phyloP scores from a whole-genome alignment of 768 basidiomycete genomes.

The Leucosporidium creatinivorum region DNA sequence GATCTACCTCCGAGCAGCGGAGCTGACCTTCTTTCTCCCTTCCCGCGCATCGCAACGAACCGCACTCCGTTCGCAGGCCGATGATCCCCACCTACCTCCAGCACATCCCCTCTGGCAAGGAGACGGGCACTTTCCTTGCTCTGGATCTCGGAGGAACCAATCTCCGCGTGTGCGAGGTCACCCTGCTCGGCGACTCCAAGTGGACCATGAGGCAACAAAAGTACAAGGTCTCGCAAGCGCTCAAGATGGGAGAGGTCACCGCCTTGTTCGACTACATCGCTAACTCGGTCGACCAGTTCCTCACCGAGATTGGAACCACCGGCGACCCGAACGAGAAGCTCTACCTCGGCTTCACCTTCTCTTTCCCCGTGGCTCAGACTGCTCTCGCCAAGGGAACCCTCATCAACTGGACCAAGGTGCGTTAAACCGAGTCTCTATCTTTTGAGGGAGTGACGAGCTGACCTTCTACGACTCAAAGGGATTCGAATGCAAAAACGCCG shows the following conservation, averaged over 20 bases:
- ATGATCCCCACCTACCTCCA: slow-evolving; percentile 85
- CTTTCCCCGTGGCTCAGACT: slow-evolving; percentile 81
- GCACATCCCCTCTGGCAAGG: slow-evolving; percentile 87
- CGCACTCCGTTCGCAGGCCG: slow-evolving; percentile 21
- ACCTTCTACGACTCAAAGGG: slow-evolving; percentile 56
- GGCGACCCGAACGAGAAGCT: slow-evolving; percentile 41
- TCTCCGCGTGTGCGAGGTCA: slow-evolving; percentile 70
- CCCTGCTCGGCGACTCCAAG: slow-evolving; percentile 77
- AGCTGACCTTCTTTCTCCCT: background rate
- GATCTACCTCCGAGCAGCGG: background rate
- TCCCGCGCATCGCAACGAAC: background rate
- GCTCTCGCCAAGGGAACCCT: slow-evolving; percentile 84
- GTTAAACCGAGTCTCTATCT: background rate
- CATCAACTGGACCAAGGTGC: slow-evolving; percentile 52
- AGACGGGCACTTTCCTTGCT: slow-evolving; percentile 91
- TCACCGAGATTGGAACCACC: slow-evolving; percentile 56
- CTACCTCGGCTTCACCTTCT: slow-evolving; percentile 82
- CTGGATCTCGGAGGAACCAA: slow-evolving; percentile 97
- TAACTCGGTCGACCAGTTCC: slow-evolving; percentile 88
- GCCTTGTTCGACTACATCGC: slow-evolving; percentile 95
- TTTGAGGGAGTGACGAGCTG: background rate
- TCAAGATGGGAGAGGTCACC: slow-evolving; percentile 86
- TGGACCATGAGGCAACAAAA: slow-evolving; percentile 90
- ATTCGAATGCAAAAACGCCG: slow-evolving; percentile 80
- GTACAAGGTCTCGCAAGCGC: slow-evolving; percentile 84